Conservation (phyloP, 2,329 filamentous ascomycete genomes). For the Penicillium sp. region DNA sequence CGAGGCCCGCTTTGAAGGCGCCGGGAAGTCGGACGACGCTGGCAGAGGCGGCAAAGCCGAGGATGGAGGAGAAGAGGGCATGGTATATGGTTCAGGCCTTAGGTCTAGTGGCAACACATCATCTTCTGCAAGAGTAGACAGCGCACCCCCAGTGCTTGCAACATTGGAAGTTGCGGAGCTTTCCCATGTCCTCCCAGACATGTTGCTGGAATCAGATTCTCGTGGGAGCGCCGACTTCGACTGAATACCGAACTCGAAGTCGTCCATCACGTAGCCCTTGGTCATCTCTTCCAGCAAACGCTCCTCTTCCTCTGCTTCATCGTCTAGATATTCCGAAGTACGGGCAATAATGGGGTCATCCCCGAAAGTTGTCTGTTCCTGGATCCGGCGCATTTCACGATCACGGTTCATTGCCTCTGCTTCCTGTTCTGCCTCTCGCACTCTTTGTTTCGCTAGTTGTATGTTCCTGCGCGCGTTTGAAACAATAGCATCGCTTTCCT, state of each 20-base stretch:
- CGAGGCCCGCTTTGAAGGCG: slow-evolving; percentile 17
- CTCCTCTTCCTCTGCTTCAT: slow-evolving; percentile 71
- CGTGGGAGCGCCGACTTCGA: slow-evolving; percentile 68
- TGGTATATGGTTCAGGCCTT: slow-evolving; percentile 32
- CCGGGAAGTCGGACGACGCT: slow-evolving; percentile 45
- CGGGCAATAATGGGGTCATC: slow-evolving; percentile 21
- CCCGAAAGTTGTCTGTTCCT: slow-evolving; percentile 27
- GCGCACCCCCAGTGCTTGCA: slow-evolving; percentile 63
- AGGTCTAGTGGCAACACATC: slow-evolving; percentile 39
- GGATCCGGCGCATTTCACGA: slow-evolving; percentile 53
- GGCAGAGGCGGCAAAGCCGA: slow-evolving; percentile 44
- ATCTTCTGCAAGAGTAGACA: slow-evolving; percentile 72
- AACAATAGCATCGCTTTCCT: slow-evolving; percentile 35
- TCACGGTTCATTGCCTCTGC: slow-evolving; percentile 60
- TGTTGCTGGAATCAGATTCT: slow-evolving; percentile 77
- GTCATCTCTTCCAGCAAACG: slow-evolving; percentile 84
- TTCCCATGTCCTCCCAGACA: slow-evolving; percentile 76
- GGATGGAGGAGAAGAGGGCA: slow-evolving; percentile 36
- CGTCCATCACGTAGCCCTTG: slow-evolving; percentile 74
- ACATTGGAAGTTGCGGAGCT: slow-evolving; percentile 73
- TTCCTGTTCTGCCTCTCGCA: slow-evolving; percentile 71
- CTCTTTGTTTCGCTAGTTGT: slow-evolving; percentile 72
- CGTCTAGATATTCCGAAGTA: slow-evolving; percentile 53
- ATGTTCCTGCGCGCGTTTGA: slow-evolving; percentile 62
- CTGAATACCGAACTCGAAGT: slow-evolving; percentile 72